Percentiles rank a stretch among this genome's conserved stretches.
Conservation (phyloP, 495 filamentous ascomycete genomes). For the Hypoxylon perforatum region DNA sequence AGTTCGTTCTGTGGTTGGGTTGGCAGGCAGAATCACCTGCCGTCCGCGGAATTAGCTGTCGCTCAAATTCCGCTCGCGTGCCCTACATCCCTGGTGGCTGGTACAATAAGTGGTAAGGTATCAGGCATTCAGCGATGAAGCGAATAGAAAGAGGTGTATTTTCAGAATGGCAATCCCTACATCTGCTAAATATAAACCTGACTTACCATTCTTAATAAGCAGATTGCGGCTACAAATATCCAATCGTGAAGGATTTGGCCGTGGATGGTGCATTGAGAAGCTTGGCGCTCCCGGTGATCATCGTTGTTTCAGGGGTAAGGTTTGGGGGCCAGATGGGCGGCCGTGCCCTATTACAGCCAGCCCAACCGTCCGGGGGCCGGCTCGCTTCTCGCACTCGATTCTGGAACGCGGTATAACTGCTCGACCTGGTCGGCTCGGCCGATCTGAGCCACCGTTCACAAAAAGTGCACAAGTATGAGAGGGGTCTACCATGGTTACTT, state of each 20-base stretch:
- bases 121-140: slow-evolving; percentile 2
- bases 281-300: slow-evolving; percentile 18
- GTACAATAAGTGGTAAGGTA: background rate
- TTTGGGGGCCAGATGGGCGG: slow-evolving; percentile 1
- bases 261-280: slow-evolving; percentile 9
- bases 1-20: background rate
- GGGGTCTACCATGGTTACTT: background rate
- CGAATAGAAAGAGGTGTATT: slow-evolving; percentile 12
- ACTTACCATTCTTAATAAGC: slow-evolving; percentile 6
- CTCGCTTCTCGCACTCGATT: background rate
- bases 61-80: slow-evolving; percentile 5
- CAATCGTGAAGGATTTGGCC: slow-evolving; percentile 12
- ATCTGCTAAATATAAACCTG: slow-evolving; percentile 12
- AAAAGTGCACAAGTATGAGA: background rate
- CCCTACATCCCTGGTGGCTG: background rate
- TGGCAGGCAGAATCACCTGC: background rate
- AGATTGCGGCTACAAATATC: slow-evolving; percentile 14
- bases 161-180: slow-evolving; percentile 2
- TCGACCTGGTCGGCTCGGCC: background rate
- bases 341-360: slow-evolving; percentile 2
- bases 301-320: slow-evolving; percentile 9
- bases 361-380: background rate
- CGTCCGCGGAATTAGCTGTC: slow-evolving; percentile 11
- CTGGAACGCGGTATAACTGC: background rate
- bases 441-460: background rate